phyloP scores from a whole-genome alignment of 2,329 filamentous ascomycete species.

The Pseudogymnoascus sp. region DNA sequence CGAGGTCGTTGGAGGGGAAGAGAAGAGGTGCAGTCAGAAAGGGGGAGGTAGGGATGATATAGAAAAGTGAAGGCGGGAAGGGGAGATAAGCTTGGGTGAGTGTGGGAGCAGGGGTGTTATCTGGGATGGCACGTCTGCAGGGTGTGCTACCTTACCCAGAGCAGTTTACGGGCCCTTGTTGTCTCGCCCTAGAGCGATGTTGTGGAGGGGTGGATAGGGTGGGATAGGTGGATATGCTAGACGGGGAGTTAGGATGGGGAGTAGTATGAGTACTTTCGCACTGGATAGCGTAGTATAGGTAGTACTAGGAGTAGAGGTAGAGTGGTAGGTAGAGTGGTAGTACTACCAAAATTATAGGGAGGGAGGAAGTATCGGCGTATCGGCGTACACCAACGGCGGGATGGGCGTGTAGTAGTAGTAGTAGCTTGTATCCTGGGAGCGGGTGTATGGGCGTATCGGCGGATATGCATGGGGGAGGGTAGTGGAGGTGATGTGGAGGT shows the following conservation, averaged over 20 bases:
- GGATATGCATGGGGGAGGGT: neutral
- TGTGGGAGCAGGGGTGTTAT: conserved; percentile 15
- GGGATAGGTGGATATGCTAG: neutral
- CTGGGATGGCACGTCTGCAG: conserved; percentile 7
- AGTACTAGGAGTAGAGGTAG: neutral
- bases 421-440: neutral
- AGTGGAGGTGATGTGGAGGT: neutral
- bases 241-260: neutral
- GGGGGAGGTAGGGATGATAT: conserved; percentile 6
- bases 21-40: neutral
- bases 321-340: neutral
- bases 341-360: too few species aligned
- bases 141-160: conserved; percentile 33
- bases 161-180: conserved; percentile 33
- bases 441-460: neutral
- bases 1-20: neutral
- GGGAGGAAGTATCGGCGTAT: neutral
- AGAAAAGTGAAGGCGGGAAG: neutral
- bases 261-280: neutral
- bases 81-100: neutral
- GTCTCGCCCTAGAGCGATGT: conserved; percentile 37
- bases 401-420: neutral
- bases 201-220: conserved; percentile 33
- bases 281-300: neutral
- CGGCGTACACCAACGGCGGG: conserved; percentile 26